phyloP scores from a whole-genome alignment of 2,329 filamentous ascomycete species.

The Exophiala spinifera region DNA sequence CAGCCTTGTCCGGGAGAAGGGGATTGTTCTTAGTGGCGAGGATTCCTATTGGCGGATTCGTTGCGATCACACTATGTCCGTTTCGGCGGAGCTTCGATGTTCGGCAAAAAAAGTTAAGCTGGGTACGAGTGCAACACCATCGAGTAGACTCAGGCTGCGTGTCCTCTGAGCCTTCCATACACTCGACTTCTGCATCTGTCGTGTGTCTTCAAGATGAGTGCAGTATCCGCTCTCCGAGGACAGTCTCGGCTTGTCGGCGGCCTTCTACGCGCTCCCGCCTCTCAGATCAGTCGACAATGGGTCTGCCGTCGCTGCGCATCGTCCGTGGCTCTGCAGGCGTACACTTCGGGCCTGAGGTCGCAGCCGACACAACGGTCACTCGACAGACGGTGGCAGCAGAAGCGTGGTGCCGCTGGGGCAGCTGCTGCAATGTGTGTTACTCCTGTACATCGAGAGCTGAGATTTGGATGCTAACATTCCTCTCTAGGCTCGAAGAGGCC shows the following conservation, averaged over 20 bases:
- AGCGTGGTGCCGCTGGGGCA: slow-evolving; percentile 42
- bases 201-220: slow-evolving; percentile 25
- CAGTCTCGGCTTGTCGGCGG: slow-evolving; percentile 27
- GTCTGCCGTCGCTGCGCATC: slow-evolving; percentile 39
- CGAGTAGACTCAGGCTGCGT: not conserved
- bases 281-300: slow-evolving; percentile 37
- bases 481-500: slow-evolving; percentile 54
- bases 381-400: slow-evolving; percentile 42
- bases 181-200: not conserved
- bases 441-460: not conserved
- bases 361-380: slow-evolving; percentile 32
- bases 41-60: not conserved
- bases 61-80: not conserved
- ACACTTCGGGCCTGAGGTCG: slow-evolving; percentile 2
- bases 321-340: slow-evolving; percentile 11
- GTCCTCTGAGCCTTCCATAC: not conserved
- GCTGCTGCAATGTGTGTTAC: slow-evolving; percentile 44
- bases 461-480: not conserved
- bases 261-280: slow-evolving; percentile 37
- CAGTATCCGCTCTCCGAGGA: slow-evolving; percentile 23
- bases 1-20: not conserved
- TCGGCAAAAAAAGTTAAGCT: slow-evolving; percentile 5
- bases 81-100: slow-evolving; percentile 5
- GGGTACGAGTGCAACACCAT: not conserved
- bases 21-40: not conserved